These are phyloP conservation scores for Aspergillus panamensis DNA, from an alignment of 495 filamentous ascomycete species.

Conservation along the genomic window DNA sequence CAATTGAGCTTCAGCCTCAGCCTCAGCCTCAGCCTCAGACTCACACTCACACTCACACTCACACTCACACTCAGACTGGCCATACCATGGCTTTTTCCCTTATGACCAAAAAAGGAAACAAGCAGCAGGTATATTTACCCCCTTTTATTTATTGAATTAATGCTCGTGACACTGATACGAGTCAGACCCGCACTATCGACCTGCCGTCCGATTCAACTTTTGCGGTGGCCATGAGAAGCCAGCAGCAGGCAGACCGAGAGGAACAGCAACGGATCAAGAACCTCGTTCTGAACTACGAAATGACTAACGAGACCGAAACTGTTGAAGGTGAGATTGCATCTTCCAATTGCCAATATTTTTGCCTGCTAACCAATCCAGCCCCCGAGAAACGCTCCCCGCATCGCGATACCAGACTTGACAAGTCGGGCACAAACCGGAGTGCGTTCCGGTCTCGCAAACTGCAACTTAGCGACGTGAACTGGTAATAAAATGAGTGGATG, in stretches of 20 bases:
- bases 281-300: slow-evolving; percentile 92
- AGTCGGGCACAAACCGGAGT: slow-evolving; percentile 64
- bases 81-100: slow-evolving; percentile 91
- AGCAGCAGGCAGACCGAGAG: slow-evolving; percentile 90
- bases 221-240: slow-evolving; percentile 90
- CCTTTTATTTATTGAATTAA: neutral
- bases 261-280: slow-evolving; percentile 98
- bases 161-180: neutral
- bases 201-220: slow-evolving; percentile 92
- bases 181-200: slow-evolving; percentile 86
- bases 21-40: too few relatives aligned
- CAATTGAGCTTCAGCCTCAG: too few relatives aligned
- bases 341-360: neutral
- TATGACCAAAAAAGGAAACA: slow-evolving; percentile 93
- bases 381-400: slow-evolving; percentile 39
- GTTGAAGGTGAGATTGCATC: slow-evolving; percentile 55
- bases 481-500: slow-evolving; percentile 52
- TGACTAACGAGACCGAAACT: slow-evolving; percentile 69
- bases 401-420: slow-evolving; percentile 53
- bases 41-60: too few relatives aligned
- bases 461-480: slow-evolving; percentile 95
- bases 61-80: slow-evolving; percentile 36
- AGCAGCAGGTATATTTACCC: slow-evolving; percentile 69
- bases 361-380: slow-evolving; percentile 16
- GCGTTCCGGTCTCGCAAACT: slow-evolving; percentile 86